A percentile compares a stretch with the other conserved stretches of the same genome.
These are phyloP conservation scores for Pseudogymnoascus sp. DNA, from an alignment of 2,329 filamentous ascomycete genomes.

Conservation along the genomic window DNA sequence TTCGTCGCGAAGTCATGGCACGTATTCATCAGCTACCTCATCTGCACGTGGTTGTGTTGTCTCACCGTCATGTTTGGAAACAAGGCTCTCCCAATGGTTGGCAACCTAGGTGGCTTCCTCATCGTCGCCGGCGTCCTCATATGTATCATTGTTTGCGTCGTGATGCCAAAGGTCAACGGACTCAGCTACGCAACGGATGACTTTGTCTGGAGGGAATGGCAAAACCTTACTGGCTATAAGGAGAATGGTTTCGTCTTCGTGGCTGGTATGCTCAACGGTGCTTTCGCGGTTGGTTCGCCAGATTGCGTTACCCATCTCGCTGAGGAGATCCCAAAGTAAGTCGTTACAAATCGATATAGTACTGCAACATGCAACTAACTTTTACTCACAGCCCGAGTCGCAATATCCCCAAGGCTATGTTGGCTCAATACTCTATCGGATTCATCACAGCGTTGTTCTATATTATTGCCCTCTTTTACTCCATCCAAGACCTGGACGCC, in stretches of 20 bases:
- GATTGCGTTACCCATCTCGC: conserved; percentile 56
- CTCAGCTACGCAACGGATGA: conserved; percentile 30
- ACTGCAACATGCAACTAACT: neutral
- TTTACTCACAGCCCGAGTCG: conserved; percentile 27
- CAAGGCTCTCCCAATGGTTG: conserved; percentile 40
- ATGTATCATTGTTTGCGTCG: conserved; percentile 45
- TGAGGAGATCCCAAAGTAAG: conserved; percentile 46
- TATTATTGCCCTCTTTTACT: conserved; percentile 47
- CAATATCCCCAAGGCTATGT: conserved; percentile 45
- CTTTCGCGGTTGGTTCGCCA: conserved; percentile 56
- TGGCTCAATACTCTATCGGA: conserved; percentile 39
- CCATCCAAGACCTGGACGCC: conserved; percentile 44
- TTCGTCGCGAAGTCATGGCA: conserved; percentile 39
- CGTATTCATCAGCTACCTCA: conserved; percentile 39
- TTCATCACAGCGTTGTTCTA: conserved; percentile 44
- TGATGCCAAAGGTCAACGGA: conserved; percentile 41
- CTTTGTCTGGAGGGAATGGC: conserved; percentile 36
- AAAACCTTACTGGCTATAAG: conserved; percentile 34
- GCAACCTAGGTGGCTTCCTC: conserved; percentile 44
- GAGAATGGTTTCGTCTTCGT: conserved; percentile 48
- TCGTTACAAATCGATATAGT: neutral
- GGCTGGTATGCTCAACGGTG: conserved; percentile 55
- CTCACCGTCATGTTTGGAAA: conserved; percentile 43
- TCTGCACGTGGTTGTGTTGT: conserved; percentile 37
- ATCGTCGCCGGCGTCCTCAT: conserved; percentile 44